Base-by-base conservation (phyloP, 2,329 filamentous ascomycete genomes). In the Talaromyces sp. region DNA sequence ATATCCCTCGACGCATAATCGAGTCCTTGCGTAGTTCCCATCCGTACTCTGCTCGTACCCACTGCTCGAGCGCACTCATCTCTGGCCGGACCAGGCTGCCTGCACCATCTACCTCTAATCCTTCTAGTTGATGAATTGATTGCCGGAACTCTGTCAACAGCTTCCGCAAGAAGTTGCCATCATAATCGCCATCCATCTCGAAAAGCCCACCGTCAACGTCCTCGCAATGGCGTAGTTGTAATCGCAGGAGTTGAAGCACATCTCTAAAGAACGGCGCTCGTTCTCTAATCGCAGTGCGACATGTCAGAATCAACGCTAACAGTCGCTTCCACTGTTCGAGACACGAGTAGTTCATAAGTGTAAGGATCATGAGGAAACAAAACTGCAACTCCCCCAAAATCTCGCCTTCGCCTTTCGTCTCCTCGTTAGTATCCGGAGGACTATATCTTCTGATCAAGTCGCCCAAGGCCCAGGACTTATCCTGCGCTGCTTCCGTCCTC, bases 261-360 rank as follows among this genome's bases (percentile, higher is more conserved):
- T 78, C 72, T n/a, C 78, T 69, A 67, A 84, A 85, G 56, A 85
- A 78, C 2, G 66, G 66, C 31, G 80, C 71, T 2, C 77, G 72
- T 21, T 79, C 74, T 9, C 63, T 58, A 15, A 85, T 75, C 2
- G 83, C 83, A 40, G 67, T 67, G 17, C 74, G 76, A 64, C 81
- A 85, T 0, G 83, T 86, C 52, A 87, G 72, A 7, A 85, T 71
- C 22, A 87, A 69, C 1, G 72, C 72, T 9, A 87, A 70, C 10
- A 87, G 63, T 37, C 84, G 73, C 65, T 84, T 85, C 84, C 84
- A 87, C 66, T 87, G 84, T 67, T 86, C 83, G 3, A 86, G 71
- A 64, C 84, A 86, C 2, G 83, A 85, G 66, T 82, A 85, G 66
- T 87, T 87, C 74, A 84, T 84, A 61, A 87, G 73, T 5, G 83